Evolutionary conservation across 164 flowering plant species (phyloP).

Genomic region (Vitis rotundifolia): DNA sequence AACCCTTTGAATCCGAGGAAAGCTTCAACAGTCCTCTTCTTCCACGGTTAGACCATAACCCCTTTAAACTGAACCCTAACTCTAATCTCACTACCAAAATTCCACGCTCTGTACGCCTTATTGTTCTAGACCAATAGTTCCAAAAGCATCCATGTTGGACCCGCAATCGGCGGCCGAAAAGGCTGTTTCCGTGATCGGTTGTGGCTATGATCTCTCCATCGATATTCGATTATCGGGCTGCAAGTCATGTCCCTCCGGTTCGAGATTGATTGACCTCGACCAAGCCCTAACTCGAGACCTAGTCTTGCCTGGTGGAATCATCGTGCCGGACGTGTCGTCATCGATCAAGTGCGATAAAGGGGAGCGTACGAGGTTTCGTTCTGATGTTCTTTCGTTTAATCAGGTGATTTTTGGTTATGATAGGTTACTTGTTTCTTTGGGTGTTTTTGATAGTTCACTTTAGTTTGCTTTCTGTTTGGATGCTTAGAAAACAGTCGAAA

Average conservation of each 20-base stretch:
- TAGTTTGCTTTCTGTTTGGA: too few species aligned
- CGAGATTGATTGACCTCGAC: constrained; percentile 65
- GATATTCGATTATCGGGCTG: constrained; percentile 63
- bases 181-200: constrained; percentile 74
- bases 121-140: constrained; percentile 1
- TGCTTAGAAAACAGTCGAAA: too few species aligned
- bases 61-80: background rate
- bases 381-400: constrained; percentile 79
- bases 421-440: too few species aligned
- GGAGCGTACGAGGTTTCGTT: constrained; percentile 77
- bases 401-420: constrained; percentile 46
- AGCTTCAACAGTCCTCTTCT: too few species aligned
- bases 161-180: constrained; percentile 70
- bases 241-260: constrained; percentile 52
- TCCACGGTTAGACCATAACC: too few species aligned
- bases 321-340: constrained; percentile 54
- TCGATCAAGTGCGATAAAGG: constrained; percentile 82
- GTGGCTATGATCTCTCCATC: constrained; percentile 62
- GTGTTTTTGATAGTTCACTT: too few species aligned
- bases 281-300: constrained; percentile 35
- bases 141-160: constrained; percentile 11
- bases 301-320: constrained; percentile 68
- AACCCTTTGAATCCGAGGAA: too few species aligned
- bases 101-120: background rate
- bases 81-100: background rate